Evolutionary conservation across 2,329 filamentous ascomycete genomes (phyloP).

Genomic region (Geoglossum cookeanum): DNA sequence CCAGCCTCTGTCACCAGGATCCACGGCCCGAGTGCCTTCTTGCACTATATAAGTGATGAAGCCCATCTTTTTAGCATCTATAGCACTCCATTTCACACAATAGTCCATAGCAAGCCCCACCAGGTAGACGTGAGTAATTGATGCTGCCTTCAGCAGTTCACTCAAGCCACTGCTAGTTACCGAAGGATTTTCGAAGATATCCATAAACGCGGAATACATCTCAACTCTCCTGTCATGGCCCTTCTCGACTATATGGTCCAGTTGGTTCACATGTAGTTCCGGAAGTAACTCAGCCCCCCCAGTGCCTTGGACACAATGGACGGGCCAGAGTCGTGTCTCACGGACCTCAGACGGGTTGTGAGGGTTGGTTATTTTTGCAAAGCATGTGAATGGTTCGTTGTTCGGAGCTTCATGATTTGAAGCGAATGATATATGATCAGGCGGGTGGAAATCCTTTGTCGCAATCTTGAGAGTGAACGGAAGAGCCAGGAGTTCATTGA

Average conservation of each 20-base stretch:
- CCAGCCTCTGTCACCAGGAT: conserved; percentile 22
- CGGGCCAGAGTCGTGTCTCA: conserved; percentile 62
- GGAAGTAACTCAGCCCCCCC: conserved; percentile 53
- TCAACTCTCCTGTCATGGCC: conserved; percentile 57
- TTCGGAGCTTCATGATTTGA: conserved; percentile 46
- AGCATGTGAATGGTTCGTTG: conserved; percentile 46
- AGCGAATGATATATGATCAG: conserved; percentile 73
- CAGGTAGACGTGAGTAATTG: conserved; percentile 62
- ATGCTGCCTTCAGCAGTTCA: conserved; percentile 32
- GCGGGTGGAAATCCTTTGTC: conserved; percentile 85
- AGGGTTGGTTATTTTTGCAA: conserved; percentile 46
- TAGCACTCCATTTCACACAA: conserved; percentile 66
- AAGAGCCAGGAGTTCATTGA: conserved; percentile 57
- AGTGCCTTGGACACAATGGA: conserved; percentile 66
- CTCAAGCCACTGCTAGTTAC: conserved; percentile 38
- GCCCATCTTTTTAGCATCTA: conserved; percentile 57
- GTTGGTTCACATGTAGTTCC: conserved; percentile 39
- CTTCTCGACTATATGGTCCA: conserved; percentile 60
- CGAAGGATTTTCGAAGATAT: conserved; percentile 46
- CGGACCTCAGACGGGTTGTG: conserved; percentile 42
- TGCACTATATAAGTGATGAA: conserved; percentile 60
- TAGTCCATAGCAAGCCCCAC: conserved; percentile 79
- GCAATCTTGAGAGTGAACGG: conserved; percentile 60
- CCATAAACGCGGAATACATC: conserved; percentile 87
- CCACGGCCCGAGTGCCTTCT: conserved; percentile 60